Percentiles rank a stretch among this genome's conserved stretches.
Conservation (phyloP, 768 basidiomycete species). For the Brasilioporus rufonigricans region DNA sequence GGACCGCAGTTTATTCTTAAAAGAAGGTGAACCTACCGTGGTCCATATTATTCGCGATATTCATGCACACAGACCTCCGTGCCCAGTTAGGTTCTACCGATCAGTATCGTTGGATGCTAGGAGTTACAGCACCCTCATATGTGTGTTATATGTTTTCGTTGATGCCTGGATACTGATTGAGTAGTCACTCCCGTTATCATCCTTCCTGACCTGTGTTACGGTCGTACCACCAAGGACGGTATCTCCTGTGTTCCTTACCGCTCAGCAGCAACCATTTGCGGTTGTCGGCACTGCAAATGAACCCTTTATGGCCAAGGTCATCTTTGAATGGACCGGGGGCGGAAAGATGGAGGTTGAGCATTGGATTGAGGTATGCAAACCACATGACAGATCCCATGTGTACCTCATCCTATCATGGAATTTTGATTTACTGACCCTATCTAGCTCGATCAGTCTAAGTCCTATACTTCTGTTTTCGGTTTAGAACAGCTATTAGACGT, state of each 20-base stretch:
- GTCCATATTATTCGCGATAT: not conserved
- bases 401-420: not conserved
- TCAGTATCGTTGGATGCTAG: slow-evolving; percentile 48
- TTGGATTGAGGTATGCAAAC: slow-evolving; percentile 47
- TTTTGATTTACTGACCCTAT: not conserved
- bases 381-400: not conserved
- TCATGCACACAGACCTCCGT: slow-evolving; percentile 34
- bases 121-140: slow-evolving; percentile 45
- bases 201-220: slow-evolving; percentile 36
- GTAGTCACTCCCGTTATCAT: slow-evolving; percentile 29
- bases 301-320: slow-evolving; percentile 44
- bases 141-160: slow-evolving; percentile 30
- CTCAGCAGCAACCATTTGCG: slow-evolving; percentile 39
- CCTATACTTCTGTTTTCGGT: slow-evolving; percentile 36
- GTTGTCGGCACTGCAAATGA: slow-evolving; percentile 40
- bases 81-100: slow-evolving; percentile 24
- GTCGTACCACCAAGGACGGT: slow-evolving; percentile 38
- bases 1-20: slow-evolving; percentile 46
- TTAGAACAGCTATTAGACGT: slow-evolving; percentile 52
- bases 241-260: slow-evolving; percentile 29
- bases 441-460: slow-evolving; percentile 45
- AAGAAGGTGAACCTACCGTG: slow-evolving; percentile 31
- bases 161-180: not conserved
- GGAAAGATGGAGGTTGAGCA: slow-evolving; percentile 49
- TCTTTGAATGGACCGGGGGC: slow-evolving; percentile 40